phyloP scores from a whole-genome alignment of 2,329 filamentous ascomycete genomes.

The Fusarium cicatricum region DNA sequence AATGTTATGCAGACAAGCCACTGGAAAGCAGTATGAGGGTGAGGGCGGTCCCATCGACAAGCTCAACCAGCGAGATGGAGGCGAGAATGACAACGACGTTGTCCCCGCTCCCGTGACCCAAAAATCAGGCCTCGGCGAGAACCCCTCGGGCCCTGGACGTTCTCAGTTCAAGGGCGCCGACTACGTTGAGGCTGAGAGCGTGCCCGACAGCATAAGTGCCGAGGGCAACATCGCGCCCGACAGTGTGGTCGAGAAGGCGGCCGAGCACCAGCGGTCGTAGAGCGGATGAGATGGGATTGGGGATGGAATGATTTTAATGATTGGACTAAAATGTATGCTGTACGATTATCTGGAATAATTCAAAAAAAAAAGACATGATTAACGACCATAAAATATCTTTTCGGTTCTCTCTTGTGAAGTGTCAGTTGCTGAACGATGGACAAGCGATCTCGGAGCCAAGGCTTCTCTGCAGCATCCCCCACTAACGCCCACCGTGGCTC shows the following conservation, averaged over 20 bases:
- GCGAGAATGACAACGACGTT: constrained; percentile 51
- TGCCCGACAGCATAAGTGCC: constrained; percentile 53
- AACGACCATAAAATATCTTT: constrained; percentile 1
- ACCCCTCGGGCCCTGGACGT: constrained; percentile 48
- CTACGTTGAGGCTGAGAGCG: constrained; percentile 52
- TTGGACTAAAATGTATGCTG: constrained; percentile 6
- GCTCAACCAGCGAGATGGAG: constrained; percentile 43
- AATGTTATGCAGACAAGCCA: constrained; percentile 50
- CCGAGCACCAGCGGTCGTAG: constrained; percentile 32
- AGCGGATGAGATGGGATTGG: neutral
- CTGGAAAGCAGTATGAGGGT: constrained; percentile 55
- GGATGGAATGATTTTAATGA: neutral
- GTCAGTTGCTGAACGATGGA: neutral
- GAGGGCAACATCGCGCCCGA: constrained; percentile 52
- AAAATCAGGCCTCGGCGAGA: constrained; percentile 41
- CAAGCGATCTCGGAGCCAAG: constrained; percentile 3
- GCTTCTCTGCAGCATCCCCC: neutral
- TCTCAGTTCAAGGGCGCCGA: constrained; percentile 52
- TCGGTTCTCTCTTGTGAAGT: neutral
- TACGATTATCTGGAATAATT: constrained; percentile 20
- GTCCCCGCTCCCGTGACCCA: constrained; percentile 38
- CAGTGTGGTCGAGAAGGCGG: constrained; percentile 50
- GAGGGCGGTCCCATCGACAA: constrained; percentile 54
- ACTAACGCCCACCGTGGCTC: constrained; percentile 13
- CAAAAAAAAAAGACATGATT: constrained; percentile 22